phyloP scores from a whole-genome alignment of 1,139 yeast species.

The Ogataea hybrid region DNA sequence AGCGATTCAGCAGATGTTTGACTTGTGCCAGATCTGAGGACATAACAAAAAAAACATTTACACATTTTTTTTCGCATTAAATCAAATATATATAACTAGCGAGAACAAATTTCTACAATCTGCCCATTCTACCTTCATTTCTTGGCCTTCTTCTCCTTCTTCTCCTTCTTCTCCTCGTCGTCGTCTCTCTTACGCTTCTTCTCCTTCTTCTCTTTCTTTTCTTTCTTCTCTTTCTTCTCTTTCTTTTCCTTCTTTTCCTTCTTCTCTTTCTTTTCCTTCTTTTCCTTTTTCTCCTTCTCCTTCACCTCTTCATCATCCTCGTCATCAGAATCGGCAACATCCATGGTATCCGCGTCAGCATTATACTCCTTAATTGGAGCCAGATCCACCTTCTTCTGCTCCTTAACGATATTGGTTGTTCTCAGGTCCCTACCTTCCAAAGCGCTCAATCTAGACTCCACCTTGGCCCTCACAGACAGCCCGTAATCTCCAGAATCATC shows the following conservation, averaged over 20 bases:
- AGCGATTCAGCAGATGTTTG: constrained; percentile 23
- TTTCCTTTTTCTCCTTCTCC: constrained; percentile 42
- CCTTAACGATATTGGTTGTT: constrained; percentile 74
- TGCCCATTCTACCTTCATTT: constrained; percentile 32
- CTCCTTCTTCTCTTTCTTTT: constrained; percentile 40
- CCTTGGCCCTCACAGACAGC: constrained; percentile 85
- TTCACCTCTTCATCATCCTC: constrained; percentile 39
- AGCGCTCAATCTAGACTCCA: constrained; percentile 91
- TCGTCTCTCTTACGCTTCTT: constrained; percentile 47
- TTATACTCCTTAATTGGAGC: constrained; percentile 86
- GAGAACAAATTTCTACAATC: constrained; percentile 6
- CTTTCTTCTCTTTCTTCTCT: constrained; percentile 37
- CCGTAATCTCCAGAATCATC: constrained; percentile 95
- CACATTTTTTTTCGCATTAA: constrained; percentile 9
- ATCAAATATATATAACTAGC: constrained; percentile 12
- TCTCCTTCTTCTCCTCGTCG: constrained; percentile 44
- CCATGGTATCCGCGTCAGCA: constrained; percentile 78
- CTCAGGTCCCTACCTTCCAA: constrained; percentile 93
- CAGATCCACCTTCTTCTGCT: constrained; percentile 79
- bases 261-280: constrained; percentile 42
- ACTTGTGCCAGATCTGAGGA: constrained; percentile 18
- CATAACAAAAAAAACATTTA: constrained; percentile 1
- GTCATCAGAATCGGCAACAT: constrained; percentile 51
- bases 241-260: constrained; percentile 37
- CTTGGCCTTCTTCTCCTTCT: constrained; percentile 40